Evolutionary conservation across 768 basidiomycete species (phyloP), one percentile per base, ranked within the genome.

Genomic region (Lyophyllum decastes): DNA sequence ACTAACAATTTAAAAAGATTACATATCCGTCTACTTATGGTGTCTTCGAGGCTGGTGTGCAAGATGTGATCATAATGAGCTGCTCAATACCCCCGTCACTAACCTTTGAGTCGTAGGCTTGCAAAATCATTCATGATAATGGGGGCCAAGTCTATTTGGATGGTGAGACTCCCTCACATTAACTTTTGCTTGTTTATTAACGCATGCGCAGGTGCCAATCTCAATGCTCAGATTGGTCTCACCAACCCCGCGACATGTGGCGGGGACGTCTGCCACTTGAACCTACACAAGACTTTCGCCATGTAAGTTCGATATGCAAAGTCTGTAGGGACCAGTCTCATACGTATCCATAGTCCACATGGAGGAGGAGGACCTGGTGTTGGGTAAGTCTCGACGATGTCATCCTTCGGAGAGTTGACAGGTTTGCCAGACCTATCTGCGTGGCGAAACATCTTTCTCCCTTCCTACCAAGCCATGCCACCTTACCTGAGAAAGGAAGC

Each of bases 121-220:
- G 94, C 79, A 78, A 90, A 66, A 94, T 97, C 67, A 90, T 97
- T 33, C 97, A 99, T 68, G 84, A 94, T 54, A 87, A 92, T 65
- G 96, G 96, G 17, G 97, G 97, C 26, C 95, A 99, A 70, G 96
- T 99, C 34, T 99, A 98, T 75, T 82, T 99, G 53, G 97, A 99
- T 69, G 94, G 94, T 77, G 61, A 47, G 73, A 59, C 0, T 26
- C 21, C 8, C 35, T 44, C 21, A 25, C 33, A 40, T n/a, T 24
- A 21, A 21, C n/a, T 40, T 17, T 26, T 3, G 38, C 14, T 1
- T 17, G 14, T 22, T 22, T 53, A 12, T 14, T 56, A 16, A 59
- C 30, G 5, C 5, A 3, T 17, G n/a, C 26, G 10, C 44, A 85
- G 87, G 88, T 61, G 95, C 95, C 44, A 98, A 98, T 69, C 78